Conservation (phyloP, 257 asterid species). For the Echium plantagineum region DNA sequence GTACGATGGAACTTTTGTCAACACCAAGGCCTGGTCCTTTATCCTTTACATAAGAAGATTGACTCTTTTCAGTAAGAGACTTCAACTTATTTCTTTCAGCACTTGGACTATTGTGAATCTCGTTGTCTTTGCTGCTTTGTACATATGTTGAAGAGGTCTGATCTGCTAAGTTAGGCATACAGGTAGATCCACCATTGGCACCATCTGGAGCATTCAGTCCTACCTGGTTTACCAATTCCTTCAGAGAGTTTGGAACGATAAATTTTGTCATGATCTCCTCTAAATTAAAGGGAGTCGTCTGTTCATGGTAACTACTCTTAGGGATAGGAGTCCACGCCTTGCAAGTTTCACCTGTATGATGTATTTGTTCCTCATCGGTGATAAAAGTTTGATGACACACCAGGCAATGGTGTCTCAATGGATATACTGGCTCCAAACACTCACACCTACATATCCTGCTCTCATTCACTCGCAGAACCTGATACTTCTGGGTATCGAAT, state of each 20-base stretch:
- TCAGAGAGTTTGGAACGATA: slow-evolving; percentile 44
- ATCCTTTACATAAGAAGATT: slow-evolving; percentile 26
- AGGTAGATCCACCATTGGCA: slow-evolving; percentile 19
- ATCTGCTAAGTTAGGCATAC: slow-evolving; percentile 13
- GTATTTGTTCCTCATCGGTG: slow-evolving; percentile 32
- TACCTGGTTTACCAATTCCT: slow-evolving; percentile 51
- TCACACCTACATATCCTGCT: slow-evolving; percentile 53
- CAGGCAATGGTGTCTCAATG: slow-evolving; percentile 52
- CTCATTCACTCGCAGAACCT: slow-evolving; percentile 18
- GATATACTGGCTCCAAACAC: slow-evolving; percentile 77
- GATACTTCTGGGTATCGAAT: slow-evolving; percentile 17
- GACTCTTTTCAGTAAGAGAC: slow-evolving; percentile 23
- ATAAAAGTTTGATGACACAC: slow-evolving; percentile 68
- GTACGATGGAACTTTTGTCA: slow-evolving; percentile 32
- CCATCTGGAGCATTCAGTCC: slow-evolving; percentile 63
- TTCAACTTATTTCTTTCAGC: slow-evolving; percentile 29
- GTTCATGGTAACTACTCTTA: slow-evolving; percentile 27
- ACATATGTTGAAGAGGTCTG: slow-evolving; percentile 14
- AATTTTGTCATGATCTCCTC: slow-evolving; percentile 77
- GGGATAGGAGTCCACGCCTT: slow-evolving; percentile 20
- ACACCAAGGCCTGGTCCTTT: slow-evolving; percentile 26
- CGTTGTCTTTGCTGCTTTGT: slow-evolving; percentile 22
- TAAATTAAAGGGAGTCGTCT: slow-evolving; percentile 47
- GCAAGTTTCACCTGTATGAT: slow-evolving; percentile 54
- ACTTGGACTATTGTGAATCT: slow-evolving; percentile 19